Percentiles rank a stretch among this genome's conserved stretches.
Conservation (phyloP, 495 filamentous ascomycete species). For the Geopyxis carbonaria region DNA sequence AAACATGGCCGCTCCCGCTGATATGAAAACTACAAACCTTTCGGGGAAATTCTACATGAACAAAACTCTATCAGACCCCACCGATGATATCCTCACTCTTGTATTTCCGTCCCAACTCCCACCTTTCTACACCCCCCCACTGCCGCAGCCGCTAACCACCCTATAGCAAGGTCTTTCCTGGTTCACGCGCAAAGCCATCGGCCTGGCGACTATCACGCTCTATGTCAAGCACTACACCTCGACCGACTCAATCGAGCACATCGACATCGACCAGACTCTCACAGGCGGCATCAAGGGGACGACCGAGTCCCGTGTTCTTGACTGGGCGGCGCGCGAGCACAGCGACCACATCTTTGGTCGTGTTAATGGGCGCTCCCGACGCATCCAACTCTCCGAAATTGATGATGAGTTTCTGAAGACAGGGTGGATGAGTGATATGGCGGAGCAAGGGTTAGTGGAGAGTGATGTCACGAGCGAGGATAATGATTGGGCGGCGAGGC, state of each 20-base stretch:
- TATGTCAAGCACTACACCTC: conserved; percentile 44
- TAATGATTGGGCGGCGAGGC: conserved; percentile 39
- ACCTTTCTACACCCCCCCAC: not conserved
- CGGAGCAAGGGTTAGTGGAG: conserved; percentile 37
- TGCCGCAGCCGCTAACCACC: conserved; percentile 1
- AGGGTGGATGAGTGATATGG: conserved; percentile 36
- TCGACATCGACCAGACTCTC: conserved; percentile 64
- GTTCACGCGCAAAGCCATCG: conserved; percentile 61
- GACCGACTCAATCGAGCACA: conserved; percentile 37
- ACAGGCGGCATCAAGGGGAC: conserved; percentile 62
- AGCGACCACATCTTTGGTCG: conserved; percentile 67
- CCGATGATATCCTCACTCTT: conserved; percentile 54
- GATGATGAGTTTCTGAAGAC: conserved; percentile 32
- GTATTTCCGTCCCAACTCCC: conserved; percentile 25
- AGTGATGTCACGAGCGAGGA: conserved; percentile 38
- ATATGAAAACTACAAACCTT: conserved; percentile 54
- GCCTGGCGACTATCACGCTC: conserved; percentile 55
- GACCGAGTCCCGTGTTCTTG: conserved; percentile 51
- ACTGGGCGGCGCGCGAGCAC: conserved; percentile 52
- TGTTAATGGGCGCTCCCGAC: conserved; percentile 45
- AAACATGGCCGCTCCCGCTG: conserved; percentile 64
- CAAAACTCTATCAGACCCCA: conserved; percentile 54
- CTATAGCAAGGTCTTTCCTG: conserved; percentile 62
- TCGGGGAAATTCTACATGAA: conserved; percentile 69
- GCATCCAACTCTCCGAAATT: conserved; percentile 26